Evolutionary conservation across 768 basidiomycete genomes (phyloP), one percentile per base, ranked within the genome.

Genomic region (Hygrocybe coccinea): DNA sequence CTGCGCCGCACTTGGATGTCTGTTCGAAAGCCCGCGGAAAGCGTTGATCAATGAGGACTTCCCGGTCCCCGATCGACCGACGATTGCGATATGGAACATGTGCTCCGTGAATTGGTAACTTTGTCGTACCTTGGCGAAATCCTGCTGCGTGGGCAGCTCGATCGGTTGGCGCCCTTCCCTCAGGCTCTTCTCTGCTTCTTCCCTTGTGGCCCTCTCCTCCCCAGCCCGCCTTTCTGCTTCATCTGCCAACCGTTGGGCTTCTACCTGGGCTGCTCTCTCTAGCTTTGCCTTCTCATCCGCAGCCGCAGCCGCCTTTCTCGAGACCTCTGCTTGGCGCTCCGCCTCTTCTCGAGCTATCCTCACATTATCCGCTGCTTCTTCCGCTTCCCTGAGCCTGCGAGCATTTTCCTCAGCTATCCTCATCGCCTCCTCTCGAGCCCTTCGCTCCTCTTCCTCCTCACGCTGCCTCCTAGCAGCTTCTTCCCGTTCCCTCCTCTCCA

Each of bases 11-110:
- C 61, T 58, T 5, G 8, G 5, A 17, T 64, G 59, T 8, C 41
- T 45, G 46, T 59, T 65, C 6, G 56, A 59, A 33, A 72, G 33
- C 5, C 73, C 70, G 5, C 72, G 69, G 43, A 74, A 64, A 2
- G 72, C 65, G 55, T 74, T 72, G 17, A 74, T 64, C 6, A 74
- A 61, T 7, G 72, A 72, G 1, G 72, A 74, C 54, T 74, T 74
- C 39, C 72, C 71, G 19, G 69, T 65, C 5, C 70, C 71, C 1
- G 69, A 64, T 34, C 65, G 34, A 1, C 72, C 72, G 3, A 67
- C 69, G 47, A 74, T 46, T 1, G 68, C 72, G 48, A 73, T 65
- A 37, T 74, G 71, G 38, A 69, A 69, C 6, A 56, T 35, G 5
- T 61, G 64, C 17, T 72, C 67, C 9, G 25, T 37, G 52, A 60